phyloP scores from a whole-genome alignment of 352 stramenopile genomes.

The Ophiocytium majus region DNA sequence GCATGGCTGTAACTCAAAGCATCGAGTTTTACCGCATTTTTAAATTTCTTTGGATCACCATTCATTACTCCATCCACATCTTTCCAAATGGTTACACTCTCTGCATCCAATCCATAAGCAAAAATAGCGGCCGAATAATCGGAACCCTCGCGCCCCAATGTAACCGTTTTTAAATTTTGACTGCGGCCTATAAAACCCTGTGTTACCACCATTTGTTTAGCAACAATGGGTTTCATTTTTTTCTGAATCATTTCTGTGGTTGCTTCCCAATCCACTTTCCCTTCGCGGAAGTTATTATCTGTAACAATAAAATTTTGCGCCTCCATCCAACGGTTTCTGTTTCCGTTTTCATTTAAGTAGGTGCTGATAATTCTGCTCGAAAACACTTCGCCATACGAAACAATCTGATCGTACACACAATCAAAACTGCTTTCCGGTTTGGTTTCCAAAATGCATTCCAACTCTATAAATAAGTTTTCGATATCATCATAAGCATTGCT shows the following conservation, averaged over 20 bases:
- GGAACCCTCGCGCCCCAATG: slow-evolving; percentile 15
- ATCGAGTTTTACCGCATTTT: slow-evolving; percentile 21
- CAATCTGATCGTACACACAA: slow-evolving; percentile 20
- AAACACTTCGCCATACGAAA: slow-evolving; percentile 20
- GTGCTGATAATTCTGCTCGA: slow-evolving; percentile 19
- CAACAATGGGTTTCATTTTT: slow-evolving; percentile 22
- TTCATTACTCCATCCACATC: slow-evolving; percentile 20
- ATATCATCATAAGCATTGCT: slow-evolving; percentile 22
- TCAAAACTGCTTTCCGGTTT: slow-evolving; percentile 20
- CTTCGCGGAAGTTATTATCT: slow-evolving; percentile 20
- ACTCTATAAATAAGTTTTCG: slow-evolving; percentile 22
- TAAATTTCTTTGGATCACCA: slow-evolving; percentile 22
- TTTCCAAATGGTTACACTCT: slow-evolving; percentile 21
- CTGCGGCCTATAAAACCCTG: slow-evolving; percentile 18
- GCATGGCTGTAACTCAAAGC: slow-evolving; percentile 19
- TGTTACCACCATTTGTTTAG: slow-evolving; percentile 21
- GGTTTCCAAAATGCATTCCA: slow-evolving; percentile 20
- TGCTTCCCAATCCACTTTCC: slow-evolving; percentile 19
- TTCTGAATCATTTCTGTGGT: slow-evolving; percentile 21
- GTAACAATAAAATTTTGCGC: slow-evolving; percentile 22
- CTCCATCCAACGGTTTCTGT: slow-evolving; percentile 19
- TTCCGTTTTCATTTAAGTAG: slow-evolving; percentile 22
- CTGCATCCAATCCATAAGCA: slow-evolving; percentile 19
- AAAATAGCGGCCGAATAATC: slow-evolving; percentile 20
- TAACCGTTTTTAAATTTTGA: slow-evolving; percentile 23